phyloP scores from a whole-genome alignment of 306 rosid species.

The Prunus padus region DNA sequence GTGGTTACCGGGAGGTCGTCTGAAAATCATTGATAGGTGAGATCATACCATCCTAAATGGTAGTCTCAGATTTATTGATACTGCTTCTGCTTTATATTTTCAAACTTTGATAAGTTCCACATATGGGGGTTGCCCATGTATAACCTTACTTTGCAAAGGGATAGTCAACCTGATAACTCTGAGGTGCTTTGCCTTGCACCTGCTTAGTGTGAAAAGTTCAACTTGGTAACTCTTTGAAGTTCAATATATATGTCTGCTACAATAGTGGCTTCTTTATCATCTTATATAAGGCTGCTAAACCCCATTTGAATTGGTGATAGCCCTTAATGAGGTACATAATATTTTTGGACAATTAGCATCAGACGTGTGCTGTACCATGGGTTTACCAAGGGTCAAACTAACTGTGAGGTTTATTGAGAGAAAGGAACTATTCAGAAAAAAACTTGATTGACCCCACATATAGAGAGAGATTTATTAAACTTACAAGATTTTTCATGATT shows the following conservation, averaged over 20 bases:
- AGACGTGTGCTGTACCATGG: background rate
- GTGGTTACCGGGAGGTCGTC: constrained; percentile 90
- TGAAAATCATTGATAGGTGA: constrained; percentile 96
- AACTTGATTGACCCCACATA: background rate
- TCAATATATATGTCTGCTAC: background rate
- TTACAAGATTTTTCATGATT: background rate
- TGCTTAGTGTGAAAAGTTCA: background rate
- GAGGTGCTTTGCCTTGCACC: background rate
- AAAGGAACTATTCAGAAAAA: background rate
- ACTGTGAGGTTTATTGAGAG: background rate
- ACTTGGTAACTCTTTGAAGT: background rate
- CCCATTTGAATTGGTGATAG: too few species aligned
- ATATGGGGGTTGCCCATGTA: background rate
- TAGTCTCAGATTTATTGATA: background rate
- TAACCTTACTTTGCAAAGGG: background rate
- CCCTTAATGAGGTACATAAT: background rate
- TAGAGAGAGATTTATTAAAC: background rate
- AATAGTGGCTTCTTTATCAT: background rate
- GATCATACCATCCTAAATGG: constrained; percentile 6
- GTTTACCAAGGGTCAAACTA: background rate
- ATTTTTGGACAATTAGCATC: background rate
- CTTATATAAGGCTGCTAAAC: too few species aligned
- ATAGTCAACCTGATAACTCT: background rate
- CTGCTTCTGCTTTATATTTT: constrained; percentile 7
- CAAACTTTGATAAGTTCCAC: background rate